These are phyloP conservation scores for Cladosporium velox DNA, from an alignment of 2,329 filamentous ascomycete genomes.

Conservation along the genomic window DNA sequence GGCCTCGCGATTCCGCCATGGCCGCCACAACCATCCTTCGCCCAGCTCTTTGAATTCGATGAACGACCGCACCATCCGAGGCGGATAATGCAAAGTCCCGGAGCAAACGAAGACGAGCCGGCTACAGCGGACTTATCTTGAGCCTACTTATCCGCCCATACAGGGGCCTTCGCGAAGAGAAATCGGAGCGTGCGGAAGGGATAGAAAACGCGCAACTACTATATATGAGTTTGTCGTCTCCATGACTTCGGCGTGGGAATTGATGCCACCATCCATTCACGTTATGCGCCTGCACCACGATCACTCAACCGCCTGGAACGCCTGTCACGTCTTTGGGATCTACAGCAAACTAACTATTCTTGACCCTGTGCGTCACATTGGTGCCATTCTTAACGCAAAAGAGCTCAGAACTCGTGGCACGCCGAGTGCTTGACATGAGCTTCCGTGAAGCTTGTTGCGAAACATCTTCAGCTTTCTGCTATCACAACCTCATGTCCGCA, in stretches of 20 bases:
- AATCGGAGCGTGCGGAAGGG: not conserved
- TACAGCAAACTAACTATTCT: not conserved
- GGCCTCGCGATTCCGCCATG: not conserved
- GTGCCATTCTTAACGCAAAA: not conserved
- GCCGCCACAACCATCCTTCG: conserved; percentile 6
- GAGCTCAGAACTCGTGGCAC: conserved; percentile 5
- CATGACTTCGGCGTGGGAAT: not conserved
- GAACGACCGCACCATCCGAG: not conserved
- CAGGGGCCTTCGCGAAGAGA: conserved; percentile 1
- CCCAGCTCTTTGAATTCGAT: not conserved
- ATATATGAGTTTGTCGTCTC: not conserved
- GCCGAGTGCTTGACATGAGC: conserved; percentile 6
- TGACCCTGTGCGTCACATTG: not conserved
- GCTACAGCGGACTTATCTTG: conserved; percentile 2
- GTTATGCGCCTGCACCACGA: not conserved
- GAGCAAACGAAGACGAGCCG: not conserved
- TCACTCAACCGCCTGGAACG: not conserved
- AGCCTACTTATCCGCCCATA: not conserved
- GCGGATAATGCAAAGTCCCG: not conserved
- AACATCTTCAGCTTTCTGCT: not conserved
- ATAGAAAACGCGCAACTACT: not conserved
- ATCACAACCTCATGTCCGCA: not conserved
- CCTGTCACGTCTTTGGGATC: not conserved
- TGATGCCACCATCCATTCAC: not conserved
- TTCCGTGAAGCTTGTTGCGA: conserved; percentile 4